phyloP scores from a whole-genome alignment of 805 yeast genomes.

The Lipomyces kockii region DNA sequence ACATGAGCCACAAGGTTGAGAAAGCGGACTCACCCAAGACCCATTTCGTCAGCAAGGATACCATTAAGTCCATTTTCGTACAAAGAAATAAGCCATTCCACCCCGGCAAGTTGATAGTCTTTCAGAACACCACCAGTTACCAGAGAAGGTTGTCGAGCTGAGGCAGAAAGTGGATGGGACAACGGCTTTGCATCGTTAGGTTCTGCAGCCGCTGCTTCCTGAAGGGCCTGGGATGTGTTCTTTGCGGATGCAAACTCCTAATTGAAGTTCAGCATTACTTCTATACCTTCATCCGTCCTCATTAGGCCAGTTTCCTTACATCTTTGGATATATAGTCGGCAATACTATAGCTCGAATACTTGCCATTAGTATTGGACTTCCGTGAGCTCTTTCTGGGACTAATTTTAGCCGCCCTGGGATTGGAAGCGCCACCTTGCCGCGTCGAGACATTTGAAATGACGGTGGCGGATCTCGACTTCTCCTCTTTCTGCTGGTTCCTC shows the following conservation, averaged over 20 bases:
- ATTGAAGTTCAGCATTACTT: neutral
- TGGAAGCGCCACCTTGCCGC: neutral
- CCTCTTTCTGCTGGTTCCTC: slow-evolving; percentile 4
- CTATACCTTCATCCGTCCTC: neutral
- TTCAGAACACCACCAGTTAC: slow-evolving; percentile 67
- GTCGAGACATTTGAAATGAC: neutral
- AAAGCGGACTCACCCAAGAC: slow-evolving; percentile 61
- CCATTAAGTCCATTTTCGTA: slow-evolving; percentile 96
- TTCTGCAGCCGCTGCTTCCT: slow-evolving; percentile 7
- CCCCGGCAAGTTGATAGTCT: slow-evolving; percentile 85
- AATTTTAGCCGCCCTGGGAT: neutral
- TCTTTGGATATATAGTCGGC: slow-evolving; percentile 14
- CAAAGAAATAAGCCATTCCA: slow-evolving; percentile 85
- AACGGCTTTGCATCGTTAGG: slow-evolving; percentile 9
- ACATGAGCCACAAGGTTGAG: neutral
- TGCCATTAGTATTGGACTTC: neutral
- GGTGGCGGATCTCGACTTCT: neutral
- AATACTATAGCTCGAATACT: slow-evolving; percentile 13
- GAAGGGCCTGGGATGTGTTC: slow-evolving; percentile 3
- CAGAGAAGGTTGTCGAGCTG: slow-evolving; percentile 55
- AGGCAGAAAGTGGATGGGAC: slow-evolving; percentile 10
- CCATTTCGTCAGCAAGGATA: slow-evolving; percentile 97
- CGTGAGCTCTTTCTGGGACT: neutral
- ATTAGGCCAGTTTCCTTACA: neutral
- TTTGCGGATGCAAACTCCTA: neutral